Evolutionary conservation across 352 stramenopile species (phyloP), one percentile per base, ranked within the genome.

Genomic region (Phytophthora chlamydospora): DNA sequence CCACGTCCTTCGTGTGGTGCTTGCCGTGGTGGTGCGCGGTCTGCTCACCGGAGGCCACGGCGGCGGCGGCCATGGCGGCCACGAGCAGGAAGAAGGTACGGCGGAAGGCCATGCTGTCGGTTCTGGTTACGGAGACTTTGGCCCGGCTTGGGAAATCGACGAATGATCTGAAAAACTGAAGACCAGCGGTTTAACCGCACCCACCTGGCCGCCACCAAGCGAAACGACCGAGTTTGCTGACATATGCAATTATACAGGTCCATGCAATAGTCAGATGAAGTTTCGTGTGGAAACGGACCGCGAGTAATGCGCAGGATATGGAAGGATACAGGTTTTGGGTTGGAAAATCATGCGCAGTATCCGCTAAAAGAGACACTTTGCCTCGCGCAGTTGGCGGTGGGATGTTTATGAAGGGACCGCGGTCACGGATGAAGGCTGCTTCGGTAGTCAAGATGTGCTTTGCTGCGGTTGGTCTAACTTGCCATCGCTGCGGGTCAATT

Each of bases 21-120:
- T 41, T 34, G 32, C 38, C 48, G 45, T 58, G 44, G 51, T 73
- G 49, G 58, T 71, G 62, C 21, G 17, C 39, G 12, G 29, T 58
- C 44, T 70, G 40, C 40, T 75, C 53, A 32, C 43, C 42, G 2
- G 56, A 69, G 4, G 54, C 54, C 7, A 73, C 62, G 40, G 49
- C 58, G 24, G 39, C 33, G 4, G 58, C 66, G 1, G 50, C 61
- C 32, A 78, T 38, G 38, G 70, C 62, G 27, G 62, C 58, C 33
- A 70, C 51, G 17, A 78, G 42, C 27, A 75, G 17, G 58, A 71
- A 67, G 32, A 75, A 75, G 31, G 17, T 62, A 40, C 45, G 56
- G 27, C 70, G 62, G 56, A 67, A 73, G 29, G 56, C 60, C 65
- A 78, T 78, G 6, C 2, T 56, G 19, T n/a, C 36, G 11, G 19